A percentile compares a stretch with the other conserved stretches of the same genome.
Conservation (phyloP, 805 yeast genomes). For the Candida rishiriensis region DNA sequence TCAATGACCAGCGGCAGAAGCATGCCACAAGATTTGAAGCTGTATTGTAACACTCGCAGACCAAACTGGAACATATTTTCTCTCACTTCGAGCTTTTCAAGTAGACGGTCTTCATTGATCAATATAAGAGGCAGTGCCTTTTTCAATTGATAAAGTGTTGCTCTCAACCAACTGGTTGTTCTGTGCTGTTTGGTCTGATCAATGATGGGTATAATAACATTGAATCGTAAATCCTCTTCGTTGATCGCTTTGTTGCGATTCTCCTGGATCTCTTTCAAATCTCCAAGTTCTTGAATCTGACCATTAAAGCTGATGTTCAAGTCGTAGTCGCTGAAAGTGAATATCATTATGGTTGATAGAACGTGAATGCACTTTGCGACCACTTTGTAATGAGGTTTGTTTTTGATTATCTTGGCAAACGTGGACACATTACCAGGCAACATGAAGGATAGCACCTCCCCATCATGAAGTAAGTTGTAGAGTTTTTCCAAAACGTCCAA, state of each 20-base stretch:
- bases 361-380: slow-evolving; percentile 28
- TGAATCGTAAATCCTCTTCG: slow-evolving; percentile 4
- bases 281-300: slow-evolving; percentile 9
- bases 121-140: slow-evolving; percentile 38
- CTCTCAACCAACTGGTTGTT: slow-evolving; percentile 50
- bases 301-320: slow-evolving; percentile 21
- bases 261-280: slow-evolving; percentile 6
- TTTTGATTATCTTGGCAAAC: slow-evolving; percentile 34
- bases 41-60: slow-evolving; percentile 26
- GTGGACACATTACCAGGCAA: slow-evolving; percentile 49
- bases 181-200: slow-evolving; percentile 26
- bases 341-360: slow-evolving; percentile 26
- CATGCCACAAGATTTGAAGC: slow-evolving; percentile 32
- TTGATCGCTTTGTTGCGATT: background rate
- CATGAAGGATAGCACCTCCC: slow-evolving; percentile 44
- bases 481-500: slow-evolving; percentile 32
- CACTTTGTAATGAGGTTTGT: slow-evolving; percentile 35
- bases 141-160: slow-evolving; percentile 46
- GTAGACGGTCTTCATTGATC: slow-evolving; percentile 9
- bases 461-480: slow-evolving; percentile 36
- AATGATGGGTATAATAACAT: slow-evolving; percentile 15
- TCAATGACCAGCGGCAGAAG: slow-evolving; percentile 35
- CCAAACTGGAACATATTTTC: slow-evolving; percentile 29
- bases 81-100: slow-evolving; percentile 31
- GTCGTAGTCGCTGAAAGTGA: slow-evolving; percentile 40